These are phyloP conservation scores for Didymella glomerata DNA, from an alignment of 2,329 filamentous ascomycete species.

Conservation along the genomic window DNA sequence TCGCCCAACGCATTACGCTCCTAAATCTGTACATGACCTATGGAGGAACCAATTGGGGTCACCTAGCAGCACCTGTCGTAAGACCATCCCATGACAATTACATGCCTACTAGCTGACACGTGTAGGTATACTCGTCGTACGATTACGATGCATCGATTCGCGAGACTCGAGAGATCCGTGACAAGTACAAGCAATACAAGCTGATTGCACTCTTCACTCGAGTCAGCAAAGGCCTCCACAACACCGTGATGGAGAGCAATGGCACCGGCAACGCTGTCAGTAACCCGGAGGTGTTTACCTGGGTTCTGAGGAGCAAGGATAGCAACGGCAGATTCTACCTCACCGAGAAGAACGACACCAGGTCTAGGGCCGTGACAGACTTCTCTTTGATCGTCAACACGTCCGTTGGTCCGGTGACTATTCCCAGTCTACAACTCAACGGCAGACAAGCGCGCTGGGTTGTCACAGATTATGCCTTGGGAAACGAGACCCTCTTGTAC, in stretches of 20 bases:
- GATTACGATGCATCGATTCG: constrained; percentile 61
- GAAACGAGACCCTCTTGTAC: constrained; percentile 59
- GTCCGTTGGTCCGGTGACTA: constrained; percentile 54
- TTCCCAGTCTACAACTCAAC: constrained; percentile 59
- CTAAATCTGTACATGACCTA: constrained; percentile 63
- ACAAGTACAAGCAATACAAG: constrained; percentile 65
- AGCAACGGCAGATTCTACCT: constrained; percentile 62
- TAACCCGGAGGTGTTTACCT: constrained; percentile 57
- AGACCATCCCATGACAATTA: not conserved
- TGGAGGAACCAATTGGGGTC: constrained; percentile 66
- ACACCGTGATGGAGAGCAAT: constrained; percentile 64
- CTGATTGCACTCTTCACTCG: constrained; percentile 63
- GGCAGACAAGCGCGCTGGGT: constrained; percentile 65
- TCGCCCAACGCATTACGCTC: constrained; percentile 60
- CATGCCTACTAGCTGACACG: not conserved
- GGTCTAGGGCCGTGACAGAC: constrained; percentile 55
- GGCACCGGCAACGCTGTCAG: constrained; percentile 59
- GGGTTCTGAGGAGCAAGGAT: constrained; percentile 62
- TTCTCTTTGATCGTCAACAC: constrained; percentile 61
- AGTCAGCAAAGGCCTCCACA: constrained; percentile 60
- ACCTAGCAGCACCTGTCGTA: constrained; percentile 52
- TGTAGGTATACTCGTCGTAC: constrained; percentile 57
- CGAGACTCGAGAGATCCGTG: constrained; percentile 62
- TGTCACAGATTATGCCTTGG: constrained; percentile 62
- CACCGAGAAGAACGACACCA: constrained; percentile 57